These are phyloP conservation scores for Botryobasidium botryosum DNA, from an alignment of 768 basidiomycete species.

Conservation along the genomic window DNA sequence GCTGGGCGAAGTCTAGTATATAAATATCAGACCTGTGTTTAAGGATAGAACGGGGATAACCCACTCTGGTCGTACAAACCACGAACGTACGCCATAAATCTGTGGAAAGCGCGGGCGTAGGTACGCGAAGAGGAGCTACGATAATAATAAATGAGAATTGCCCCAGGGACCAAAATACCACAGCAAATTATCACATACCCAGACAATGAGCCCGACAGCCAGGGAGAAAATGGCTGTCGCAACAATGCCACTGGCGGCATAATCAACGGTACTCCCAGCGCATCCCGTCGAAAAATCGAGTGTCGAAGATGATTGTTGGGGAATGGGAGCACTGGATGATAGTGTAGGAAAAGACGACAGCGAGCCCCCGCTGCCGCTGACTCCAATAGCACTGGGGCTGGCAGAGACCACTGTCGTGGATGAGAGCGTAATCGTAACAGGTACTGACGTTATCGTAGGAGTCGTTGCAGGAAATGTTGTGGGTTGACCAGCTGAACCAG, in stretches of 20 bases:
- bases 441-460: too few relatives aligned
- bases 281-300: too few relatives aligned
- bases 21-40: background rate
- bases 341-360: too few relatives aligned
- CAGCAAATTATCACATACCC: background rate
- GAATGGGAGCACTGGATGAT: too few relatives aligned
- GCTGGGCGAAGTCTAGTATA: slow-evolving; percentile 42
- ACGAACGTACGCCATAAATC: slow-evolving; percentile 54
- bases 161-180: background rate
- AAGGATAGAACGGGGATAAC: background rate
- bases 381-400: too few relatives aligned
- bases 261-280: too few relatives aligned
- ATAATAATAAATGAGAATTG: background rate
- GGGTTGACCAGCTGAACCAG: too few relatives aligned
- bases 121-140: slow-evolving; percentile 47
- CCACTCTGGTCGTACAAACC: slow-evolving; percentile 30
- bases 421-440: too few relatives aligned
- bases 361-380: too few relatives aligned
- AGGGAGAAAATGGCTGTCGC: background rate
- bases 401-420: too few relatives aligned
- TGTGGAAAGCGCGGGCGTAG: slow-evolving; percentile 53
- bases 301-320: too few relatives aligned
- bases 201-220: background rate
- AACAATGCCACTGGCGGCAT: background rate
- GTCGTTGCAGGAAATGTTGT: too few relatives aligned